Conservation (phyloP, 2,329 filamentous ascomycete species). For the Phaeosphaeria sp. region DNA sequence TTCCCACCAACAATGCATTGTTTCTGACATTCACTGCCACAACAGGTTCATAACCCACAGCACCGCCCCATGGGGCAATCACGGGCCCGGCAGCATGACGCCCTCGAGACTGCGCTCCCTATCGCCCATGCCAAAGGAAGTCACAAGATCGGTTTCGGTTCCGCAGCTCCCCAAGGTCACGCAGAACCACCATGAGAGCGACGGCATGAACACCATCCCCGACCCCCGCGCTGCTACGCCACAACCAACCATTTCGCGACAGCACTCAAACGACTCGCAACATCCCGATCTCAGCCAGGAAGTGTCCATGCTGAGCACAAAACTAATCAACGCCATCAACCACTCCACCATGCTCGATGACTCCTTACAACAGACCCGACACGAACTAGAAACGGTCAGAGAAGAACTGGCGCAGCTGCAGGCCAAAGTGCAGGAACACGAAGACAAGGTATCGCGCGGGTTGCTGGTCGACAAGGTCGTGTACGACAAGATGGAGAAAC, state of each 20-base stretch:
- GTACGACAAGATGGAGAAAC: conserved; percentile 63
- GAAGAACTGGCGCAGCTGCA: conserved; percentile 74
- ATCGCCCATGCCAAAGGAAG: conserved; percentile 43
- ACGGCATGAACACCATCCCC: conserved; percentile 73
- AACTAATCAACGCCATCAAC: conserved; percentile 97
- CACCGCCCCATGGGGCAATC: conserved; percentile 44
- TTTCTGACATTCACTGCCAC: conserved; percentile 1
- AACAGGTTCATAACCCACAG: conserved; percentile 41
- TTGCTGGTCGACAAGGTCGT: conserved; percentile 77
- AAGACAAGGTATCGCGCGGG: conserved; percentile 72
- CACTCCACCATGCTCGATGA: conserved; percentile 93
- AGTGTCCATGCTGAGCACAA: conserved; percentile 89
- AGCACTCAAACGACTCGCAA: conserved; percentile 59
- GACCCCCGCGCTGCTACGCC: conserved; percentile 56
- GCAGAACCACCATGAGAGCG: conserved; percentile 52
- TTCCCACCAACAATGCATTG: neutral
- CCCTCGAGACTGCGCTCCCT: conserved; percentile 46
- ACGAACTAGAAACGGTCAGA: conserved; percentile 78
- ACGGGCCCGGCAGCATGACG: conserved; percentile 41
- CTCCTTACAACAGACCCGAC: conserved; percentile 78
- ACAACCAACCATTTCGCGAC: conserved; percentile 37
- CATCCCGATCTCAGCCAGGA: conserved; percentile 73
- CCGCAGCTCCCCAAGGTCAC: conserved; percentile 42
- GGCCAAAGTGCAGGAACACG: conserved; percentile 70
- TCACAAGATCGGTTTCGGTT: conserved; percentile 47